A percentile compares a stretch with the other conserved stretches of the same genome.
These are phyloP conservation scores for Auriscalpium microsporum DNA, from an alignment of 768 basidiomycete genomes.

Conservation along the genomic window DNA sequence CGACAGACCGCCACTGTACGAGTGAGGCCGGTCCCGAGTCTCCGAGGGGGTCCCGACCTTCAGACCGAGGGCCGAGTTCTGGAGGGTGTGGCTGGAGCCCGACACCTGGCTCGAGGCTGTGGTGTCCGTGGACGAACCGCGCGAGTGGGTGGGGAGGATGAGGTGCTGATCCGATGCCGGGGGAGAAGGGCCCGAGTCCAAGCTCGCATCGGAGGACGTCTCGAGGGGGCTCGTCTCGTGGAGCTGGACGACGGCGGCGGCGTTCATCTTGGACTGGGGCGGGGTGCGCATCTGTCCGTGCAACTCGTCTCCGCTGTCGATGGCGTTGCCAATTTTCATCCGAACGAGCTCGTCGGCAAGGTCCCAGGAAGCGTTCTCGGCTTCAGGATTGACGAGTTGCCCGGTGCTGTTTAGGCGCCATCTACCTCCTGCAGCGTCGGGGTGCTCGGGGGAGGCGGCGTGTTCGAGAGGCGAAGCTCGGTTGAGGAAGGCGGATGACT, in stretches of 20 bases:
- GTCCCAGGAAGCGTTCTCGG: conserved; percentile 46
- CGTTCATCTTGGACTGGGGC: conserved; percentile 53
- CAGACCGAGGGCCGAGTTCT: conserved; percentile 41
- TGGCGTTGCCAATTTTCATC: conserved; percentile 53
- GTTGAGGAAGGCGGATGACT: conserved; percentile 11
- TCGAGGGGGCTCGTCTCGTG: conserved; percentile 66
- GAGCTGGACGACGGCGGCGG: conserved; percentile 44
- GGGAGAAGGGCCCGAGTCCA: conserved; percentile 54
- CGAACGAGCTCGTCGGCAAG: conserved; percentile 66
- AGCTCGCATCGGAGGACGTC: conserved; percentile 60
- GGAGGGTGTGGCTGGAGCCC: conserved; percentile 45
- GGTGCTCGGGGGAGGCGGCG: conserved; percentile 33
- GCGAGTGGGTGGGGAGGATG: conserved; percentile 56
- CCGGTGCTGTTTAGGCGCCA: conserved; percentile 61
- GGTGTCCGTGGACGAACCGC: conserved; percentile 77
- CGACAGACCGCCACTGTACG: conserved; percentile 73
- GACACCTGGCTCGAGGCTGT: conserved; percentile 52
- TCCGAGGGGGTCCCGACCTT: conserved; percentile 47
- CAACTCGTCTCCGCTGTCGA: conserved; percentile 34
- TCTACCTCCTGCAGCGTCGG: conserved; percentile 35
- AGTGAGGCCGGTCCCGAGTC: conserved; percentile 70
- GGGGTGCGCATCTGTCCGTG: conserved; percentile 52
- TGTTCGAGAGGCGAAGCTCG: conserved; percentile 12
- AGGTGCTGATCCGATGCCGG: conserved; percentile 60
- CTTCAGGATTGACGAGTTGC: conserved; percentile 51